These are phyloP conservation scores for Zymoseptoria tritici DNA, from an alignment of 2,329 filamentous ascomycete genomes.

Conservation along the genomic window DNA sequence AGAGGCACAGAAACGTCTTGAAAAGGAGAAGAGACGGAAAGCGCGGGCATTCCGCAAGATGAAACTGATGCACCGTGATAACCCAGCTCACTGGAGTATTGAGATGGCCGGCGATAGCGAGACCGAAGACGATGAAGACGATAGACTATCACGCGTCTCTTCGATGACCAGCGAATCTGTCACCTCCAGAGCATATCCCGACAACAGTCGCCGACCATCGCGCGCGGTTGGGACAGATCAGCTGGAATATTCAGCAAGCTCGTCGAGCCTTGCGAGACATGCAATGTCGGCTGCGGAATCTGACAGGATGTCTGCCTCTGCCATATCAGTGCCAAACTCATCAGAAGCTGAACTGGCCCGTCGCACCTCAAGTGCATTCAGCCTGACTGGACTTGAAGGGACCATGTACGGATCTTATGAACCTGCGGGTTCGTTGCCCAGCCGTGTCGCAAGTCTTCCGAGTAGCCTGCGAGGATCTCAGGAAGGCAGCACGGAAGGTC, in stretches of 20 bases:
- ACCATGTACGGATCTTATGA: constrained; percentile 58
- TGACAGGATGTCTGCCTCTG: constrained; percentile 8
- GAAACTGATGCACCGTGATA: constrained; percentile 23
- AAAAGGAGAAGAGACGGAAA: constrained; percentile 35
- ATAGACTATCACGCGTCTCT: constrained; percentile 31
- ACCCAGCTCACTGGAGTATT: constrained; percentile 71
- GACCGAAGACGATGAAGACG: constrained; percentile 38
- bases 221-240: constrained; percentile 22
- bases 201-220: constrained; percentile 19
- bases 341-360: constrained; percentile 1
- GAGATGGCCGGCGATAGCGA: constrained; percentile 63
- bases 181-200: constrained; percentile 10
- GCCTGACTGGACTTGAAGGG: constrained; percentile 57
- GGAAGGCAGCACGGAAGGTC: constrained; percentile 46
- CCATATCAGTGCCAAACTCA: constrained; percentile 4
- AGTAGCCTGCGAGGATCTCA: constrained; percentile 50
- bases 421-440: background rate
- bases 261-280: background rate
- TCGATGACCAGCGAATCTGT: constrained; percentile 25
- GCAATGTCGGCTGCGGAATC: constrained; percentile 16
- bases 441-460: constrained; percentile 70
- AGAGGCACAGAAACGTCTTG: constrained; percentile 50
- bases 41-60: constrained; percentile 28
- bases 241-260: constrained; percentile 8
- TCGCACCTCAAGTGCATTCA: constrained; percentile 7